phyloP scores from a whole-genome alignment of 1,284 basidiomycete species.

The Cryptococcus neoformans region DNA sequence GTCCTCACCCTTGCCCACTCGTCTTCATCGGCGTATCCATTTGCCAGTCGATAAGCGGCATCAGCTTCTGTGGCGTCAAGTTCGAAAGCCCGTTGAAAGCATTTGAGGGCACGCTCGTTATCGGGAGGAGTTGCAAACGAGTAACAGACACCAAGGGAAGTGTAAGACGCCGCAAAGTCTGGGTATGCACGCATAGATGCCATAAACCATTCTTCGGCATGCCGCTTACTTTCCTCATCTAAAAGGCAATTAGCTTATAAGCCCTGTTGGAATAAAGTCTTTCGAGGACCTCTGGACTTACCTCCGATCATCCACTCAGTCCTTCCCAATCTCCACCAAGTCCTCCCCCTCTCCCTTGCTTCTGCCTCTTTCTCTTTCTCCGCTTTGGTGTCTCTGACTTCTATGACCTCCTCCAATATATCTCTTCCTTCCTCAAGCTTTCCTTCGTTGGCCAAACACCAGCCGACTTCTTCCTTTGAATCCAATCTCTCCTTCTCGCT shows the following conservation, averaged over 20 bases:
- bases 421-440: constrained; percentile 57
- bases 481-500: constrained; percentile 56
- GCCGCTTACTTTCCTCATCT: constrained; percentile 52
- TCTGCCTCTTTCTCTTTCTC: constrained; percentile 53
- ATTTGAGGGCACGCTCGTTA: constrained; percentile 81
- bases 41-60: constrained; percentile 78
- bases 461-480: constrained; percentile 77
- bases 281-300: constrained; percentile 42
- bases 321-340: constrained; percentile 78
- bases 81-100: constrained; percentile 99
- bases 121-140: constrained; percentile 71
- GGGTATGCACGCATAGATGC: constrained; percentile 71
- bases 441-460: constrained; percentile 70
- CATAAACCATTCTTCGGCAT: constrained; percentile 79
- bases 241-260: neutral
- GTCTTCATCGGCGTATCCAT: constrained; percentile 85
- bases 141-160: constrained; percentile 91
- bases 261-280: neutral
- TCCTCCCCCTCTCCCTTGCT: constrained; percentile 59
- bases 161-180: constrained; percentile 85
- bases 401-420: constrained; percentile 61
- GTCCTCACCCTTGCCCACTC: constrained; percentile 97
- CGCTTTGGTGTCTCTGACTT: constrained; percentile 57
- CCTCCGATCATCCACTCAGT: constrained; percentile 74
- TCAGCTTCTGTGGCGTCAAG: constrained; percentile 84